phyloP scores from a whole-genome alignment of 2,329 filamentous ascomycete genomes.

The Colletotrichum graminicola region DNA sequence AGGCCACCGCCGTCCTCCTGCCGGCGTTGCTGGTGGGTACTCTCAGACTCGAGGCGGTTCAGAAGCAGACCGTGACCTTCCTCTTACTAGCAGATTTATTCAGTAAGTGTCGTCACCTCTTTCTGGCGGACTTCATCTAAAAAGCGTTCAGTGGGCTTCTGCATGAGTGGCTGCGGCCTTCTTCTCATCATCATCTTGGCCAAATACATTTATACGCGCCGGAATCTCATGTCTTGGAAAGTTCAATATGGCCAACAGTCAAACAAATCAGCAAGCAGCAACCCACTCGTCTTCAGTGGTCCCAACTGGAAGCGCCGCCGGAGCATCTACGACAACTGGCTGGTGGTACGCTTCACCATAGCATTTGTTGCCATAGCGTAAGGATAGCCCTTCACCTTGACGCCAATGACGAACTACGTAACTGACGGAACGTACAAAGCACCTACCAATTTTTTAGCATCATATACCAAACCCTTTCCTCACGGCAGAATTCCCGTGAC shows the following conservation, averaged over 20 bases:
- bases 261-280: conserved; percentile 32
- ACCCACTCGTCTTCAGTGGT: conserved; percentile 32
- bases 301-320: conserved; percentile 33
- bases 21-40: conserved; percentile 53
- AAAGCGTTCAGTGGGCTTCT: conserved; percentile 52
- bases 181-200: conserved; percentile 55
- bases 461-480: conserved; percentile 52
- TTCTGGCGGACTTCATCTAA: background rate
- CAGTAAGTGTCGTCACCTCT: conserved; percentile 48
- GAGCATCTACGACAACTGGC: conserved; percentile 60
- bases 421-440: conserved; percentile 40
- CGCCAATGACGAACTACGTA: background rate
- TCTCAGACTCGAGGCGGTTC: conserved; percentile 48
- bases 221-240: conserved; percentile 49
- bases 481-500: conserved; percentile 49
- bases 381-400: conserved; percentile 31
- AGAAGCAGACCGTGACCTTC: conserved; percentile 47
- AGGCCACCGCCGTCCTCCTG: conserved; percentile 52
- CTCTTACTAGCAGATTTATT: conserved; percentile 53
- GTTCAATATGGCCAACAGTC: conserved; percentile 49
- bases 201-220: conserved; percentile 56
- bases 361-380: conserved; percentile 57
- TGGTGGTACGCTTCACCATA: conserved; percentile 59
- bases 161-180: conserved; percentile 52
- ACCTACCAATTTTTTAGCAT: conserved; percentile 56